A percentile compares a stretch with the other conserved stretches of the same genome.
phyloP scores from a whole-genome alignment of 2,329 filamentous ascomycete species.

The Bisporella sp. region DNA sequence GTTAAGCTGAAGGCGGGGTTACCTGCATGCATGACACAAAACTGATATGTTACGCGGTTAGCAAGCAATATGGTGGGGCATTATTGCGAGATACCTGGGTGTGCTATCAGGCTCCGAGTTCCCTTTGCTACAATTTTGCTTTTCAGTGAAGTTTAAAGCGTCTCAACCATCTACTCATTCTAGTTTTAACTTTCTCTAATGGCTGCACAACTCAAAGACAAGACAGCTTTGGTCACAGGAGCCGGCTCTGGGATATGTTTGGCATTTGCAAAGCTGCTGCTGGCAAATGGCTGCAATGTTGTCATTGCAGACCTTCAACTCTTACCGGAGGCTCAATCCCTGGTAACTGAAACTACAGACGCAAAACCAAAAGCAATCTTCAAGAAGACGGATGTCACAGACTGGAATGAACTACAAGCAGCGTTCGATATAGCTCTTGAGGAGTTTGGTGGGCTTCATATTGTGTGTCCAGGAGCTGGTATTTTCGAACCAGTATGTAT shows the following conservation, averaged over 20 bases:
- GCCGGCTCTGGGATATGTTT: constrained; percentile 32
- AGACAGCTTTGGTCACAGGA: constrained; percentile 19
- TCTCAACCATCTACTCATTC: no score
- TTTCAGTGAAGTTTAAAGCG: no score
- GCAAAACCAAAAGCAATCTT: constrained; percentile 29
- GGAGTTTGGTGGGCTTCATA: constrained; percentile 28
- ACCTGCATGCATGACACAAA: no score
- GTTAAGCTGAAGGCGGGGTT: no score
- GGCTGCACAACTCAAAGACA: constrained; percentile 2
- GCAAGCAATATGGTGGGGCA: no score
- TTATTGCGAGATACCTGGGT: no score
- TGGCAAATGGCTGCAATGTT: constrained; percentile 35
- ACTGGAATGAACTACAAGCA: constrained; percentile 31
- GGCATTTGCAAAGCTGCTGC: constrained; percentile 34
- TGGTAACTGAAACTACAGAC: constrained; percentile 20
- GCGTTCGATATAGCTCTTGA: constrained; percentile 29
- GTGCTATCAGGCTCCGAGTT: no score
- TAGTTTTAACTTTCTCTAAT: background rate
- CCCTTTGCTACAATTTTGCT: no score
- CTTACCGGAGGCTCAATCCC: constrained; percentile 27
- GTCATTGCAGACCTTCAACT: constrained; percentile 36
- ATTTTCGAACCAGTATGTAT: constrained; percentile 40
- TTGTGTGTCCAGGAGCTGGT: constrained; percentile 40
- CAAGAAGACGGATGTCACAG: constrained; percentile 36
- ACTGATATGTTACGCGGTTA: no score